Evolutionary conservation across 352 stramenopile species (phyloP).

Genomic region (Globisporangium lucens): DNA sequence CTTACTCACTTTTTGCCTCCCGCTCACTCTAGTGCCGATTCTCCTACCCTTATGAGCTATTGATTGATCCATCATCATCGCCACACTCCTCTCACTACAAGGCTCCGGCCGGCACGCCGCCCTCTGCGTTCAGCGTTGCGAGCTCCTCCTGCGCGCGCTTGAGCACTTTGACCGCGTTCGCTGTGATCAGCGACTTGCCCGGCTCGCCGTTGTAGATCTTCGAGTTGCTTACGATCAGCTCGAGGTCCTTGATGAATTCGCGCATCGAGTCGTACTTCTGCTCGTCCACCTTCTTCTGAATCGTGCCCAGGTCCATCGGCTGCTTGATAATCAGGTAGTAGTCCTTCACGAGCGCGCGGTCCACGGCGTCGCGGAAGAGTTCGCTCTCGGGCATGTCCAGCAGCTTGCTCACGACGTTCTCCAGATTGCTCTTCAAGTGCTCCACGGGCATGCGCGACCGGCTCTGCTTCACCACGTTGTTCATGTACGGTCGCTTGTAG

Average conservation of each 20-base stretch:
- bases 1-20: not conserved
- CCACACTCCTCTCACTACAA: not conserved
- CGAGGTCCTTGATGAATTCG: constrained; percentile 83
- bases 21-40: too few species aligned
- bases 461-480: constrained; percentile 67
- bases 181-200: constrained; percentile 64
- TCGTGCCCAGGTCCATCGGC: constrained; percentile 73
- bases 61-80: not conserved
- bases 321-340: constrained; percentile 87
- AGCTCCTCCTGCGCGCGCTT: constrained; percentile 77
- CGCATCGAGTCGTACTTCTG: constrained; percentile 80
- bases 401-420: constrained; percentile 61
- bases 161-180: constrained; percentile 73
- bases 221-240: constrained; percentile 86
- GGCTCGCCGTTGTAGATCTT: constrained; percentile 79
- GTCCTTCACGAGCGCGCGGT: constrained; percentile 56
- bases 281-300: constrained; percentile 63
- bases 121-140: constrained; percentile 41
- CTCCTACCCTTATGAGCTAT: too few species aligned
- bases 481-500: constrained; percentile 81
- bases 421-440: constrained; percentile 64
- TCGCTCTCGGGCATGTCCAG: constrained; percentile 78
- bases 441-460: constrained; percentile 72
- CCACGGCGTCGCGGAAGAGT: constrained; percentile 66
- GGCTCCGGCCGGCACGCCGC: not conserved